phyloP scores from a whole-genome alignment of 2,329 filamentous ascomycete genomes.

The Curvularia sp. region DNA sequence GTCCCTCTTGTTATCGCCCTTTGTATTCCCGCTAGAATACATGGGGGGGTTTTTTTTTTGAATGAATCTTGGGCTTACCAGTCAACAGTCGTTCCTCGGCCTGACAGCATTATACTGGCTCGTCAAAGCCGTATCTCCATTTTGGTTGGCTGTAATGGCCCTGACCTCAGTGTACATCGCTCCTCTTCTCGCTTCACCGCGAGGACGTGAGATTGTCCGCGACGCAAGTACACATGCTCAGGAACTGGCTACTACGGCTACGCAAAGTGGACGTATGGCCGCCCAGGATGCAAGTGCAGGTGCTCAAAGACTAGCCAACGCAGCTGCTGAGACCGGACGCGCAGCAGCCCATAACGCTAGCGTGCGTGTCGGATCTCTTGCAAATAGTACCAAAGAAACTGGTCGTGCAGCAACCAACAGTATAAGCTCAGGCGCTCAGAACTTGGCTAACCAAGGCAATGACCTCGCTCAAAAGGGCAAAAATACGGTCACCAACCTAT shows the following conservation, averaged over 20 bases:
- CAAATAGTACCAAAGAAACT: background rate
- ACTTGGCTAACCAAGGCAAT: background rate
- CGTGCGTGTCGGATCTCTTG: background rate
- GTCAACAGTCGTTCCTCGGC: background rate
- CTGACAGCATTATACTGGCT: background rate
- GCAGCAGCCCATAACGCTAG: background rate
- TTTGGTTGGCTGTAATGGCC: background rate
- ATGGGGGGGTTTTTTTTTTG: background rate
- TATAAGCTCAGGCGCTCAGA: background rate
- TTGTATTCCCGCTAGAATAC: background rate
- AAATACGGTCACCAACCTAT: background rate
- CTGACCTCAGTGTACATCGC: background rate
- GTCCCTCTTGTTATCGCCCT: background rate
- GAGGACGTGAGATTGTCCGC: background rate
- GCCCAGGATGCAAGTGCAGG: background rate
- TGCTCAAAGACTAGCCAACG: background rate
- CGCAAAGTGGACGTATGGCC: background rate
- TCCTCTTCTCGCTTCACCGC: background rate
- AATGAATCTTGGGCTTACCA: background rate
- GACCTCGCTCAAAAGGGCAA: background rate
- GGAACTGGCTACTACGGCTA: background rate
- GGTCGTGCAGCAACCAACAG: background rate
- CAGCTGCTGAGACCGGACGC: background rate
- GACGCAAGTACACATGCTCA: background rate
- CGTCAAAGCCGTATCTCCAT: background rate